These are phyloP conservation scores for Hemileccinum impolitum DNA, from an alignment of 768 basidiomycete species.

Conservation along the genomic window DNA sequence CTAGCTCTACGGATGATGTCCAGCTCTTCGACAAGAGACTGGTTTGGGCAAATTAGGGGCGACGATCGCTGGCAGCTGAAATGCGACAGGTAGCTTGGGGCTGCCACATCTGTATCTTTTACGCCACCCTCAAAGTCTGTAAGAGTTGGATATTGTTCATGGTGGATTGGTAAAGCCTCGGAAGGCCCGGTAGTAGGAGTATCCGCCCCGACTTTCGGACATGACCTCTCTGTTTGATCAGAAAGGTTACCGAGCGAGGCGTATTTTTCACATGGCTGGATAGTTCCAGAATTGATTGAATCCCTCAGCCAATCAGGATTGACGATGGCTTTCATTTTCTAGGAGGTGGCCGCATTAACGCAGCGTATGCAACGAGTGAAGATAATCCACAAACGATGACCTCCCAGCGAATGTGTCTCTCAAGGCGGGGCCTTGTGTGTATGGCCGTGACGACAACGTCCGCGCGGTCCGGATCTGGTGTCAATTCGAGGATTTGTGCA, in stretches of 20 bases:
- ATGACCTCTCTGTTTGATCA: slow-evolving; percentile 43
- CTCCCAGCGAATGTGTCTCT: slow-evolving; percentile 65
- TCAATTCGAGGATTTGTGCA: slow-evolving; percentile 32
- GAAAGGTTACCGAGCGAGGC: slow-evolving; percentile 52
- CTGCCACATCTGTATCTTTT: slow-evolving; percentile 13
- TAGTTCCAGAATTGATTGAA: slow-evolving; percentile 43
- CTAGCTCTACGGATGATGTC: slow-evolving; percentile 55
- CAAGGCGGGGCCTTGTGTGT: slow-evolving; percentile 62
- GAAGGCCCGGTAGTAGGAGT: neutral
- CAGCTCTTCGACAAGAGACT: slow-evolving; percentile 56
- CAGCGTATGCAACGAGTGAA: neutral
- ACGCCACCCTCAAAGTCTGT: slow-evolving; percentile 22
- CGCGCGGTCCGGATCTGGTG: slow-evolving; percentile 43
- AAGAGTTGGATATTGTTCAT: neutral
- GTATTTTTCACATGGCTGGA: slow-evolving; percentile 53
- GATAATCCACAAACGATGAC: slow-evolving; percentile 51
- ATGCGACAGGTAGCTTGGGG: slow-evolving; percentile 30
- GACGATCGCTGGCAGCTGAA: slow-evolving; percentile 64
- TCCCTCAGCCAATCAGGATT: slow-evolving; percentile 69
- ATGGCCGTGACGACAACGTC: slow-evolving; percentile 67
- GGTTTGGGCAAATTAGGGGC: slow-evolving; percentile 68
- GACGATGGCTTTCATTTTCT: slow-evolving; percentile 68
- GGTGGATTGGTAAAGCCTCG: neutral
- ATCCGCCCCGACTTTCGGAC: slow-evolving; percentile 31
- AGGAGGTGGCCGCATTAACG: slow-evolving; percentile 1